Conservation (phyloP, 192 early-diverging fungal species). For the Endogone sp. region DNA sequence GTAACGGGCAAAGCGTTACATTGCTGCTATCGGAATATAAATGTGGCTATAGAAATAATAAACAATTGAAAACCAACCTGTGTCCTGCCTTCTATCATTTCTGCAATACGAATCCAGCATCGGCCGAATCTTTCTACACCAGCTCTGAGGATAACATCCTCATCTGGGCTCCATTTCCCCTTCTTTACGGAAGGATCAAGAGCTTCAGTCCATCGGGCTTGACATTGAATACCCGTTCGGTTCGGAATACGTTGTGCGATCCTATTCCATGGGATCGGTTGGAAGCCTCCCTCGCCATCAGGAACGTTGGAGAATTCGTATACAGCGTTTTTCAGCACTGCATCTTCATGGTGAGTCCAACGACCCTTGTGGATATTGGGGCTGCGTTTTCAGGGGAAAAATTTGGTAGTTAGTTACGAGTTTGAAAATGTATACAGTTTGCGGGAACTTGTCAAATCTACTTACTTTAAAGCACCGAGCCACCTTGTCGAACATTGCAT, state of each 20-base stretch:
- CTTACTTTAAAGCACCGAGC: slow-evolving; percentile 44
- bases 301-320: slow-evolving; percentile 31
- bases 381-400: too few relatives aligned
- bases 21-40: slow-evolving; percentile 1
- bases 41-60: background rate
- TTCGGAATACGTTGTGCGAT: slow-evolving; percentile 43
- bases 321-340: slow-evolving; percentile 33
- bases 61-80: slow-evolving; percentile 44
- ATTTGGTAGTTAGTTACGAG: background rate
- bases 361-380: slow-evolving; percentile 47
- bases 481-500: slow-evolving; percentile 51
- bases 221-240: slow-evolving; percentile 55
- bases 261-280: slow-evolving; percentile 44
- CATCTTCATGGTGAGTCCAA: slow-evolving; percentile 47
- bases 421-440: background rate
- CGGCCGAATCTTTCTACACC: slow-evolving; percentile 38
- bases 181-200: slow-evolving; percentile 50
- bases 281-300: slow-evolving; percentile 28
- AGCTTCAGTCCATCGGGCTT: slow-evolving; percentile 58
- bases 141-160: slow-evolving; percentile 50
- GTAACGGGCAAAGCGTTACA: too few relatives aligned
- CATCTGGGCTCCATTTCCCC: slow-evolving; percentile 45
- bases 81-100: slow-evolving; percentile 49
- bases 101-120: slow-evolving; percentile 59
- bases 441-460: background rate